Evolutionary conservation across 768 basidiomycete species (phyloP), one percentile per base, ranked within the genome.

Genomic region (Leccinum boreale): DNA sequence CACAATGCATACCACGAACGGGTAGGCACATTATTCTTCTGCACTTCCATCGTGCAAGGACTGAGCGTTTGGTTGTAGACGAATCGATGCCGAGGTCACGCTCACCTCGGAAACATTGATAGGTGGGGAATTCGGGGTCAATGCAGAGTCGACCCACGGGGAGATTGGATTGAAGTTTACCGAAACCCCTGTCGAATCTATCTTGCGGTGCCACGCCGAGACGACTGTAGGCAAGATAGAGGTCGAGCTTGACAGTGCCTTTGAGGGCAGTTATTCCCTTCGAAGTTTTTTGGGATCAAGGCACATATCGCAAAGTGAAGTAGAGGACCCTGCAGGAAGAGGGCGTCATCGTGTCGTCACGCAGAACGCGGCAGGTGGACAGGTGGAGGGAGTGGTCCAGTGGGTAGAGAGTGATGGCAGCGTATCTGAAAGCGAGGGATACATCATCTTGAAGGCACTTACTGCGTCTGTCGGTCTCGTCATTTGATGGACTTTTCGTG

Each of bases 241-340:
- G 15, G 65, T 73, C 0, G 50, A 55, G 39, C 69, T 79, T 4
- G 72, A 75, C 50, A 52, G 62, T 24, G 73, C 76, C 2, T 82
- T 72, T 58, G 81, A 82, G 56, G 80, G 81, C 31, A 55, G 51
- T 7, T 79, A 78, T 65, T 58, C 57, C n/a, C 53, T 77, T 31
- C 49, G 52, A 29, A 73, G 72, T 1, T 52, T 70, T 28, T 58
- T 71, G 58, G 62, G 67, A 15, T 12, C 52, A 0, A 62, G 59
- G 17, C 11, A 24, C 8, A 64, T 79, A 17, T 45, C 56, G 15
- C 26, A 70, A 35, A 56, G 26, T 24, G 54, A 59, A 15, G 68
- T 65, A 14, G 72, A 70, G 52, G 74, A 75, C 50, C 75, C 78
- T 21, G 65, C 74, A 1, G 71, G 75, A 24, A 66, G 59, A 21